Evolutionary conservation across 306 rosid species (phyloP).

Genomic region (Begonia loranthoides): DNA sequence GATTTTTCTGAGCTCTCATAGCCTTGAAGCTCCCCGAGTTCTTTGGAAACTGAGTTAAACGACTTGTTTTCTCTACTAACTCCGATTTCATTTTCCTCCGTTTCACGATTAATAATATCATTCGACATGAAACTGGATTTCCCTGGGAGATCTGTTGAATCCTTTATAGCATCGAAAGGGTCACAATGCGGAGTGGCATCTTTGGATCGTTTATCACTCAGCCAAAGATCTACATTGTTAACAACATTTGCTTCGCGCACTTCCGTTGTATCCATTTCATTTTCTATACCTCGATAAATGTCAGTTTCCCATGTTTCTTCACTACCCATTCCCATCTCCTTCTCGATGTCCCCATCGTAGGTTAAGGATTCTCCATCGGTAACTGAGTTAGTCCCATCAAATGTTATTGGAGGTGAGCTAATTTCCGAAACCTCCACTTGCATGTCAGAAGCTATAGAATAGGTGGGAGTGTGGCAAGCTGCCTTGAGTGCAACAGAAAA

Average conservation of each 20-base stretch:
- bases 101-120: no score
- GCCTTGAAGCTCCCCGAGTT: conserved; percentile 1
- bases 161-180: neutral
- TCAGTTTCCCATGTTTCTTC: conserved; percentile 38
- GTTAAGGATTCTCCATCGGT: conserved; percentile 42
- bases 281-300: conserved; percentile 5
- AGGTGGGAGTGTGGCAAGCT: conserved; percentile 41
- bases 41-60: conserved; percentile 1
- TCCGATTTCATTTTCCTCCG: no score
- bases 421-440: conserved; percentile 89
- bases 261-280: conserved; percentile 11
- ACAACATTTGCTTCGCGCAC: conserved; percentile 7
- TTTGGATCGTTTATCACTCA: conserved; percentile 10
- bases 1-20: conserved; percentile 3
- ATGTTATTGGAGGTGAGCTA: conserved; percentile 51
- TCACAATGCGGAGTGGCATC: conserved; percentile 6
- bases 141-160: no score
- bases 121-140: no score
- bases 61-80: no score
- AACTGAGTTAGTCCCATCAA: conserved; percentile 35
- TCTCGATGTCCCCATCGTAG: conserved; percentile 50
- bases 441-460: conserved; percentile 80
- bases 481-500: conserved; percentile 17
- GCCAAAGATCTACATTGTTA: conserved; percentile 2
- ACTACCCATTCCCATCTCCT: conserved; percentile 23